Percentiles rank a stretch among this genome's conserved stretches.
These are phyloP conservation scores for Podochytrium sp. DNA, from an alignment of 192 early-diverging fungal species.

Conservation along the genomic window DNA sequence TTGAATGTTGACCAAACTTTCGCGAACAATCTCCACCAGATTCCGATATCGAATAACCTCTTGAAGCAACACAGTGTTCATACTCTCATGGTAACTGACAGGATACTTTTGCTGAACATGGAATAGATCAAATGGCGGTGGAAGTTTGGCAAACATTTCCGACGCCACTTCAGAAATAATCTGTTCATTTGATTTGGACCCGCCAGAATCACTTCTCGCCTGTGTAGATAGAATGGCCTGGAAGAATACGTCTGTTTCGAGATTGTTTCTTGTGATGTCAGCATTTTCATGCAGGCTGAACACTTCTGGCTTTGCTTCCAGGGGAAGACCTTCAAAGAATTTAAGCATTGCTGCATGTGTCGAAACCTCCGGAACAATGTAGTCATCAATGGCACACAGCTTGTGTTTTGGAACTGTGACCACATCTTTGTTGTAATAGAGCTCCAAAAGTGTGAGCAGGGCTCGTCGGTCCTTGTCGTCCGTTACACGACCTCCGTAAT, in stretches of 20 bases:
- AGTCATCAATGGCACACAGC: constrained; percentile 52
- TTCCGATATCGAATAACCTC: constrained; percentile 62
- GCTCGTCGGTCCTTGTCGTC: constrained; percentile 65
- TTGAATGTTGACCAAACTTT: constrained; percentile 61
- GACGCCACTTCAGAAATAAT: constrained; percentile 57
- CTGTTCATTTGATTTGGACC: constrained; percentile 55
- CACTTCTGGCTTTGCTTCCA: constrained; percentile 62
- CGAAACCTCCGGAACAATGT: constrained; percentile 49
- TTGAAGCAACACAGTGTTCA: constrained; percentile 67
- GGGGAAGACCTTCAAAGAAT: constrained; percentile 56
- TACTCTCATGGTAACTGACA: constrained; percentile 61
- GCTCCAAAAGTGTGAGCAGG: constrained; percentile 47
- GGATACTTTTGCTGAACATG: constrained; percentile 56
- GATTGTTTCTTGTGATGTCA: constrained; percentile 63
- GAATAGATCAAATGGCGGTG: constrained; percentile 50
- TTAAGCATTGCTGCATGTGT: constrained; percentile 48
- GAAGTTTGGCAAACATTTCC: constrained; percentile 59
- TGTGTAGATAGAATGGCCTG: constrained; percentile 57
- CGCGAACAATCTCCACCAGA: constrained; percentile 55
- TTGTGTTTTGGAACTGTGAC: constrained; percentile 44
- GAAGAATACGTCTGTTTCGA: constrained; percentile 64
- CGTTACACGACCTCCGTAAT: constrained; percentile 65
- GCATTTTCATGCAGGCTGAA: constrained; percentile 68
- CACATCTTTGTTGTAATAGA: constrained; percentile 55
- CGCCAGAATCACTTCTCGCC: constrained; percentile 45